Evolutionary conservation across 805 yeast genomes (phyloP).

Genomic region (Candida glaebosa): DNA sequence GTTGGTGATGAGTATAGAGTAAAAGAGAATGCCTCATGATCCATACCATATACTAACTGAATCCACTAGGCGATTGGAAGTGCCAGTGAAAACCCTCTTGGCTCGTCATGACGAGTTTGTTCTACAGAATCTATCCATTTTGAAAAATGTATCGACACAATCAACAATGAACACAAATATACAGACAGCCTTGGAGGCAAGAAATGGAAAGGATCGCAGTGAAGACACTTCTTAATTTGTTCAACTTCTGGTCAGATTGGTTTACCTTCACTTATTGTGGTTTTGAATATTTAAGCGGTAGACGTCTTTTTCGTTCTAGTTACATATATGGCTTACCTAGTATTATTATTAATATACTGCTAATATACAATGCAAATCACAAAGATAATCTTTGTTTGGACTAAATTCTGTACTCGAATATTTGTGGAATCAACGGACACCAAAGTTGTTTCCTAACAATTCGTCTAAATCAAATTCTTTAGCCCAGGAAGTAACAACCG

Average conservation of each 20-base stretch:
- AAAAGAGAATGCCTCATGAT: constrained; percentile 10
- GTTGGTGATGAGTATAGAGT: background rate
- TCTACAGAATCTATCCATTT: constrained; percentile 22
- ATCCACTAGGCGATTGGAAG: constrained; percentile 18
- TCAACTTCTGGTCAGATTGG: too few relatives aligned
- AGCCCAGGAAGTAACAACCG: constrained; percentile 87
- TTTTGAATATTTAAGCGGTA: too few relatives aligned
- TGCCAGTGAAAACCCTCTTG: constrained; percentile 24
- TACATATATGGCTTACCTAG: background rate
- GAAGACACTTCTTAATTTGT: background rate
- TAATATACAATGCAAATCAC: constrained; percentile 2
- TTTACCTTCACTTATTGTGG: too few relatives aligned
- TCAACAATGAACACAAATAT: background rate
- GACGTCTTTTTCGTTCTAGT: too few relatives aligned
- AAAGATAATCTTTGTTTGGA: constrained; percentile 1
- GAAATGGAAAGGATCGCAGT: background rate
- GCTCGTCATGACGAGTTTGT: constrained; percentile 26
- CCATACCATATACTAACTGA: constrained; percentile 23
- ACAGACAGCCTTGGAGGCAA: background rate
- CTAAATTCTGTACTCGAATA: constrained; percentile 1
- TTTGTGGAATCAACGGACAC: constrained; percentile 17
- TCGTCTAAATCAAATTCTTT: constrained; percentile 91
- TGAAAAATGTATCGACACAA: constrained; percentile 19
- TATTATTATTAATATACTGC: background rate
- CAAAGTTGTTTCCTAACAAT: constrained; percentile 52